phyloP scores from a whole-genome alignment of 257 asterid genomes.

The Salvia splendens region DNA sequence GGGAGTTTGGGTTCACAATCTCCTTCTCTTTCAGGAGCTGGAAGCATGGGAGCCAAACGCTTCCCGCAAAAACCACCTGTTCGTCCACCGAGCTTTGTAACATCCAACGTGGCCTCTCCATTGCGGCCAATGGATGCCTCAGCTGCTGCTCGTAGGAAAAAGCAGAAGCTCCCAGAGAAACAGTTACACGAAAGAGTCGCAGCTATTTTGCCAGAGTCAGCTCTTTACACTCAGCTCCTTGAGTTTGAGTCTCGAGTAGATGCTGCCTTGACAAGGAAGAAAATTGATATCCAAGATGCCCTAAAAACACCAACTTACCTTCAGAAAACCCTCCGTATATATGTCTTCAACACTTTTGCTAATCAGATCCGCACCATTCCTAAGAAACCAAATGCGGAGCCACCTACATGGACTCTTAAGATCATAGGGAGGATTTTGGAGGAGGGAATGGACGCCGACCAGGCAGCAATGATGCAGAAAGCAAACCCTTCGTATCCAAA shows the following conservation, averaged over 20 bases:
- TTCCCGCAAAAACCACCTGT: constrained; percentile 84
- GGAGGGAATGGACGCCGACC: constrained; percentile 92
- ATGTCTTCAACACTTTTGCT: constrained; percentile 84
- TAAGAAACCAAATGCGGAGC: constrained; percentile 83
- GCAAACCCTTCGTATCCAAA: constrained; percentile 71
- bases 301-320: constrained; percentile 70
- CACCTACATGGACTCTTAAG: constrained; percentile 95
- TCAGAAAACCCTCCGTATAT: constrained; percentile 86
- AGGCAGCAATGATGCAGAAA: constrained; percentile 79
- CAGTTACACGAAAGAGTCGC: constrained; percentile 91
- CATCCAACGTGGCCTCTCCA: constrained; percentile 58
- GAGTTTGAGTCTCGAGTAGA: constrained; percentile 95
- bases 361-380: constrained; percentile 79
- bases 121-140: constrained; percentile 79
- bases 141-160: constrained; percentile 85
- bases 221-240: constrained; percentile 93
- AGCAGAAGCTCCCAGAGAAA: constrained; percentile 96
- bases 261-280: constrained; percentile 85
- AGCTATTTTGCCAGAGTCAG: constrained; percentile 91
- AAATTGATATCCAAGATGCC: constrained; percentile 93
- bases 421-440: constrained; percentile 91
- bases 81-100: constrained; percentile 72
- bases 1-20: constrained; percentile 70
- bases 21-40: constrained; percentile 74
- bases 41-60: constrained; percentile 55